Conservation (phyloP, 116 monocot species). For the Papilionanthe hybrid region DNA sequence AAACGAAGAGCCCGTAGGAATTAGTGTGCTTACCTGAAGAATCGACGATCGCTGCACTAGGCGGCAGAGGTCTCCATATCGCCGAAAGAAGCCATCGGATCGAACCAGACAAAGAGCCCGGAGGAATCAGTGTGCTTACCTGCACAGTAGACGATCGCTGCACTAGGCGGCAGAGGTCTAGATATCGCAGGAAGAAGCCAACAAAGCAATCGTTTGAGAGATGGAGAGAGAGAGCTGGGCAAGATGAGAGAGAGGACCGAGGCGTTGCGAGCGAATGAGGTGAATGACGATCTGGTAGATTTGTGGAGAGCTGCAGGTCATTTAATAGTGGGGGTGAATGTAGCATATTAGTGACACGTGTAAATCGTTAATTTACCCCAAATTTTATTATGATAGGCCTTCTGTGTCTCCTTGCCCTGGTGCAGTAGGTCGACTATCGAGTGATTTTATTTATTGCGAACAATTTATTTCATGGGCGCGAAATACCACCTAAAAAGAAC, state of each 20-base stretch:
- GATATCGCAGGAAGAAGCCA: neutral
- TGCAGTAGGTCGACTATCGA: neutral
- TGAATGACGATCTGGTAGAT: neutral
- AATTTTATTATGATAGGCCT: neutral
- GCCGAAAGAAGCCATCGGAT: neutral
- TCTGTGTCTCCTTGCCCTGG: neutral
- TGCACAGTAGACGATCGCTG: neutral
- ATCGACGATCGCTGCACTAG: neutral
- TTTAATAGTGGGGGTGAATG: neutral
- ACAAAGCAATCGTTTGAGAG: neutral
- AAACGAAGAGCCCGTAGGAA: neutral
- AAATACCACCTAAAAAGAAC: no score
- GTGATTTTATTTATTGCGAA: neutral
- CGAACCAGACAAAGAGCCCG: neutral
- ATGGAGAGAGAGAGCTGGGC: neutral
- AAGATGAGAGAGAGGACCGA: neutral
- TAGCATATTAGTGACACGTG: neutral
- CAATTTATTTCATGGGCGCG: neutral
- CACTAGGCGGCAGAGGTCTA: no score
- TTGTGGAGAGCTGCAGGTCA: neutral
- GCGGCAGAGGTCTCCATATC: no score
- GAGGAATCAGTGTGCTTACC: neutral
- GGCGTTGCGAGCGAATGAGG: neutral
- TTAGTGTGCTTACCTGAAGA: neutral
- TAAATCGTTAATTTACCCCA: neutral